Percentiles rank a stretch among this genome's conserved stretches.
phyloP scores from a whole-genome alignment of 306 rosid genomes.

The Luffa acutangula region DNA sequence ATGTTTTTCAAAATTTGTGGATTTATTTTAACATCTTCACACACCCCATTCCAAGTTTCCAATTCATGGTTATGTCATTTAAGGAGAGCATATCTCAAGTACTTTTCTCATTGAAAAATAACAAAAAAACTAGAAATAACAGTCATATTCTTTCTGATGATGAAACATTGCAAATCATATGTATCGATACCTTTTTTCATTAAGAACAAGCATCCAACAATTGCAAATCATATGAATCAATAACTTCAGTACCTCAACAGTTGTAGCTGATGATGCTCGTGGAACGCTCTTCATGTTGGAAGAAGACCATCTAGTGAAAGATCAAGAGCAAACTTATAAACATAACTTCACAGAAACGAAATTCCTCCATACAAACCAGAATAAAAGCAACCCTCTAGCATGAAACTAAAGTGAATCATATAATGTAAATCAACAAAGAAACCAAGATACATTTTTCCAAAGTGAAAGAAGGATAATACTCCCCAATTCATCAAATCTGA shows the following conservation, averaged over 20 bases:
- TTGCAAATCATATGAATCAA: conserved; percentile 9
- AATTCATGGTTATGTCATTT: too few species aligned
- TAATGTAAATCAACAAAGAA: background rate
- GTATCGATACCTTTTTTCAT: too few species aligned
- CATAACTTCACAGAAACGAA: background rate
- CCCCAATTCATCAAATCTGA: background rate
- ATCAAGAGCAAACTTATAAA: conserved; percentile 22
- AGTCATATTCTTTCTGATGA: too few species aligned
- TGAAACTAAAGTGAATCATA: background rate
- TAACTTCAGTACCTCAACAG: conserved; percentile 51
- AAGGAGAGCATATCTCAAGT: too few species aligned
- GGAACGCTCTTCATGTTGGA: conserved; percentile 33
- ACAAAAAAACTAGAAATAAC: too few species aligned
- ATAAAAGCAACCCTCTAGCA: background rate
- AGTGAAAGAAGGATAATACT: background rate
- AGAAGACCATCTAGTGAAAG: conserved; percentile 41
- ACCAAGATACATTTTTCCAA: background rate
- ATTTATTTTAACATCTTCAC: too few species aligned
- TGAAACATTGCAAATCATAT: too few species aligned
- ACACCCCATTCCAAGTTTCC: too few species aligned
- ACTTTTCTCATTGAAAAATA: too few species aligned
- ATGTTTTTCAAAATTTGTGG: too few species aligned
- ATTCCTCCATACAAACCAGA: background rate
- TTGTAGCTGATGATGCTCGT: conserved; percentile 53
- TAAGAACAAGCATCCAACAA: conserved; percentile 13